Base-by-base conservation (phyloP, 805 yeast genomes). In the Starmerella asiatica region DNA sequence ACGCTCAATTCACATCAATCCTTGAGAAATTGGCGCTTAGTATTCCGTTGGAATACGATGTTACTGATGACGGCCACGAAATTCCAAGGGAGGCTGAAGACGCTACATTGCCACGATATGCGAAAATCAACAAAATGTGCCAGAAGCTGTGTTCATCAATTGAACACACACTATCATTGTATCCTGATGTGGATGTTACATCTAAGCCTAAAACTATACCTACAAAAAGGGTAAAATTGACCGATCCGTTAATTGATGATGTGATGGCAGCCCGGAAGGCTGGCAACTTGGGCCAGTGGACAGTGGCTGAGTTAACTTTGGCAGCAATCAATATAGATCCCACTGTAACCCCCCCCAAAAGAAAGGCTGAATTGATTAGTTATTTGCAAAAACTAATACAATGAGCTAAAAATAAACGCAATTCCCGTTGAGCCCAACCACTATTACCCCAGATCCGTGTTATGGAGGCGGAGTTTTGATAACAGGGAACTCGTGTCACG, bases 1-100 rank as follows among this genome's bases (percentile, higher is more conserved):
- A 44, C 4, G 42, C 37, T 2, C 77, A 76, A 65, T 80, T 76
- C 52, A 76, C 73, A 56, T 69, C 71, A 42, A 59, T 75, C 0
- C 56, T 84, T 16, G 76, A 78, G 29, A 36, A 39, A 18, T 33
- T 41, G 17, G 48, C 48, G 2, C 20, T 44, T 14, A 38, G 37
- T 19, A 16, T 41, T 1, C 37, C 42, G 14, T 27, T 44, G 32
- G 43, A 38, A 28, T 21, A 29, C 6, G 16, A 15, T 12, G 37
- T 18, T 8, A 17, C 29, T 12, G 39, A 34, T 6, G 23, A 19
- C 17, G 39, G 32, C 12, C 19, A 19, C 17, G 21, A 29, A 3
- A 21, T 33, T 3, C 33, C 36, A 2, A 17, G 3, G 3, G 45
- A 42, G 31, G 38, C 32, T 23, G 12, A 23, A 12, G 48, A 44